Conservation (phyloP, 2,329 filamentous ascomycete genomes). For the Aspergillus pseudoterreus region DNA sequence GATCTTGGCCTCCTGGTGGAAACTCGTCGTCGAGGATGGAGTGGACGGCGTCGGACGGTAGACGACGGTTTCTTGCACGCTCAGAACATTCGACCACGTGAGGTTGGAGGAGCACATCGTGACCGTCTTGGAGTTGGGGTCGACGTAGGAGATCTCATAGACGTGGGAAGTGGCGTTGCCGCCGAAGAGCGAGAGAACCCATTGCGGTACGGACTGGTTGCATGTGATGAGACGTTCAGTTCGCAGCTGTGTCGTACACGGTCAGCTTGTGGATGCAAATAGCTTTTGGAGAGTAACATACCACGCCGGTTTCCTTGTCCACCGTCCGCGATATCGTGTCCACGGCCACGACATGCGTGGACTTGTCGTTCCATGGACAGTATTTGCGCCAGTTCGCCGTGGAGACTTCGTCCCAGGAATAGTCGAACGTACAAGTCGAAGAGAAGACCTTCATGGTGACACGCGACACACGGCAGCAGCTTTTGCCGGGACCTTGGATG, state of each 20-base stretch:
- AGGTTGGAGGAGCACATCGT: conserved; percentile 97
- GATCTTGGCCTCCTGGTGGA: conserved; percentile 86
- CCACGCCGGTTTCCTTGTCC: conserved; percentile 63
- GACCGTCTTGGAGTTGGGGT: conserved; percentile 76
- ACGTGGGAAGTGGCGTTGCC: conserved; percentile 79
- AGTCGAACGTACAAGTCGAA: conserved; percentile 84
- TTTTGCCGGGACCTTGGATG: conserved; percentile 2
- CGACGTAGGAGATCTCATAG: conserved; percentile 94
- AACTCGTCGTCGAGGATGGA: conserved; percentile 64
- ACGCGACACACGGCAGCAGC: no score
- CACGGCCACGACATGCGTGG: conserved; percentile 92
- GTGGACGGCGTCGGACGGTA: conserved; percentile 63
- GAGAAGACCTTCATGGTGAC: conserved; percentile 88
- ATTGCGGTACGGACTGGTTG: conserved; percentile 46
- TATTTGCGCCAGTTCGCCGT: conserved; percentile 99
- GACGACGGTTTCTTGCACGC: conserved; percentile 86
- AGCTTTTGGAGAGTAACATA: conserved; percentile 38
- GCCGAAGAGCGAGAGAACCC: conserved; percentile 73
- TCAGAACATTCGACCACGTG: conserved; percentile 86
- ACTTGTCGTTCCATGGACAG: conserved; percentile 97
- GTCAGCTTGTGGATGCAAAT: background rate
- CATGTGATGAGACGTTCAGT: conserved; percentile 63
- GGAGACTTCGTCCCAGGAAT: conserved; percentile 98
- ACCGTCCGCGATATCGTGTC: conserved; percentile 78
- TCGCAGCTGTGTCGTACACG: conserved; percentile 51